Base-by-base conservation (phyloP, 2,329 filamentous ascomycete species). In the Sporothrix pseudoabietina region DNA sequence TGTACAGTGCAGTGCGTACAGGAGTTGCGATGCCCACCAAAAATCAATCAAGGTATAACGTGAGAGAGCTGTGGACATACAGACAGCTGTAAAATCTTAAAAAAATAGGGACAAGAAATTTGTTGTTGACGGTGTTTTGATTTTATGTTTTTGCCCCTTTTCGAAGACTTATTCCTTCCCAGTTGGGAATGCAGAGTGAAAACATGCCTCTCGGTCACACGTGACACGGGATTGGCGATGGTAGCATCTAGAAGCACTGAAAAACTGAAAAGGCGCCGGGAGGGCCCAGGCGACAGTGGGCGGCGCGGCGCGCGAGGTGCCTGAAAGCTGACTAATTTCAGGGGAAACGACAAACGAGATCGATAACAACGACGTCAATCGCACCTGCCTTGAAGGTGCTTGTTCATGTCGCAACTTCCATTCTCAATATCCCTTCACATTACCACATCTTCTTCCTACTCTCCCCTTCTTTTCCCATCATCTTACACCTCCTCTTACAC, bases 241-340 rank as follows among this genome's bases (percentile, higher is more conserved):
- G 61, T 66, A 47, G 61, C 61, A 47, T 66, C 61, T 66, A 47
- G 61, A 66, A 66, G 14, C 61, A 4, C 61, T 19, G 7, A 35
- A 65, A 26, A 26, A 26, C 26, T 26, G 26, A 26, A 26, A 26
- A 19, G 4, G 19, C 35, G 35, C 35, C 1, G 14, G 7, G 22
- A 39, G 4, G 1, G 12, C 39, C 61, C 19, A 66, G 61, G 61
- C 61, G 61, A 19, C 61, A 66, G 61, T 30, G n/a, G n/a, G 59
- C 59, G 59, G 59, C 55, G 30, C 59, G 63, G 63, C 39, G 16
- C 63, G 63, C 22, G 5, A 7, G 7, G 63, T n/a, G 41, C 39
- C 63, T 66, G 41, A n/a, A 47, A n/a, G 63, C 41, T 66, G 41
- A 66, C 63, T 66, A 66, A 66, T 66, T 63, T 49, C 12, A 49